Evolutionary conservation across 2,329 filamentous ascomycete genomes (phyloP).

Genomic region (Xylariaceae sp.): DNA sequence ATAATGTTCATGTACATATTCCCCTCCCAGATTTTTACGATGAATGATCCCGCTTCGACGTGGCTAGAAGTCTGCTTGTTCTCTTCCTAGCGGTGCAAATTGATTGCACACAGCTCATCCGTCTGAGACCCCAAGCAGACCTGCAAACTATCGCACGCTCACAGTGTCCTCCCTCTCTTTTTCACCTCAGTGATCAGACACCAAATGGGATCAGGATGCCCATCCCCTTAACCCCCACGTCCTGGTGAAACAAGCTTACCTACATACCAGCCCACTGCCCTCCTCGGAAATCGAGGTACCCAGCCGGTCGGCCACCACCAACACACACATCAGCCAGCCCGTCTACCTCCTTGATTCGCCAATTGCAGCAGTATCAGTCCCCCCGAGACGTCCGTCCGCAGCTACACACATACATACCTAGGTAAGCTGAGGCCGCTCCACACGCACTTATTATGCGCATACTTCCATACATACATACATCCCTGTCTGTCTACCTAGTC

Average conservation of each 20-base stretch:
- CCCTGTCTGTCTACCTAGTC: neutral
- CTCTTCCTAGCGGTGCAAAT: neutral
- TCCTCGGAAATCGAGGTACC: too few species aligned
- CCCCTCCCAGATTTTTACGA: constrained; percentile 1
- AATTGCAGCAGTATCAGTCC: constrained; percentile 17
- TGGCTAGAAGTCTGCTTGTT: neutral
- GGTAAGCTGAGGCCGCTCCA: too few species aligned
- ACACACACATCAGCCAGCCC: neutral
- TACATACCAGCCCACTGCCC: too few species aligned
- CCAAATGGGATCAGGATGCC: too few species aligned
- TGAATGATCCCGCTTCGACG: constrained; percentile 22
- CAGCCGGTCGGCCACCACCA: neutral
- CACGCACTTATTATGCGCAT: too few species aligned
- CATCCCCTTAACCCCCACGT: neutral
- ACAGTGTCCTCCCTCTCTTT: neutral
- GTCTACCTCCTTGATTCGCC: constrained; percentile 17
- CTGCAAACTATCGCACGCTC: neutral
- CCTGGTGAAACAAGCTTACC: neutral
- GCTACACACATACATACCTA: too few species aligned
- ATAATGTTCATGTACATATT: constrained; percentile 31
- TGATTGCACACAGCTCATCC: too few species aligned
- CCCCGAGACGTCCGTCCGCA: constrained; percentile 6
- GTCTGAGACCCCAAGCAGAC: neutral
- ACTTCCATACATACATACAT: neutral
- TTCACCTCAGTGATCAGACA: too few species aligned